phyloP scores from a whole-genome alignment of 306 rosid genomes.

The Cucurbita argyrosperma region DNA sequence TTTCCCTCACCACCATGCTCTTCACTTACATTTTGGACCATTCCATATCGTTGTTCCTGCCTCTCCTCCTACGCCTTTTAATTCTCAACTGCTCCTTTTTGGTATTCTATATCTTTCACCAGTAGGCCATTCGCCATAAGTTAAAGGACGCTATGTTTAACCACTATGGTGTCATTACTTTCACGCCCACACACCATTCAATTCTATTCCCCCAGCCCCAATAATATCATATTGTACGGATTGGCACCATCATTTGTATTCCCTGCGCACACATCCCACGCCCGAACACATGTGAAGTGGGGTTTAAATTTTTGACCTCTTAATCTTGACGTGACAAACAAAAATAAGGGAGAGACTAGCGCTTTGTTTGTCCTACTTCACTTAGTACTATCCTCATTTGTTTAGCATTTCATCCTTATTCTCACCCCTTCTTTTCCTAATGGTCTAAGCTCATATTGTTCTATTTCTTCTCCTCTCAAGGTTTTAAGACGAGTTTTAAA shows the following conservation, averaged over 20 bases:
- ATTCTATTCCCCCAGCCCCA: not conserved
- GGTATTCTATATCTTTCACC: constrained; percentile 26
- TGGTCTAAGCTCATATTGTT: too few relatives aligned
- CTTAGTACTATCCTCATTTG: too few relatives aligned
- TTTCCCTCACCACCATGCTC: constrained; percentile 18
- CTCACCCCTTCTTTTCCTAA: too few relatives aligned
- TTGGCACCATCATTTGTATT: not conserved
- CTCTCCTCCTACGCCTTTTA: not conserved
- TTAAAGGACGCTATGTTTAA: constrained; percentile 23
- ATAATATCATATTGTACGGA: not conserved
- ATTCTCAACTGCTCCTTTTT: constrained; percentile 1
- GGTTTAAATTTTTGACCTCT: too few relatives aligned
- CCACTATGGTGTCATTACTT: constrained; percentile 1
- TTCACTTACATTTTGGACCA: not conserved
- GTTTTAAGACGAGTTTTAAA: too few relatives aligned
- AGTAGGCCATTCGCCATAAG: constrained; percentile 57
- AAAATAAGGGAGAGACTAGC: too few relatives aligned
- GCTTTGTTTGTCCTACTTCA: too few relatives aligned
- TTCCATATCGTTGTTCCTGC: not conserved
- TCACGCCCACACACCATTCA: not conserved
- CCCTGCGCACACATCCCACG: not conserved
- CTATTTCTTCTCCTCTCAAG: too few relatives aligned
- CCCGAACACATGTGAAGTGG: too few relatives aligned
- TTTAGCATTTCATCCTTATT: too few relatives aligned
- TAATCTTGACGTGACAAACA: too few relatives aligned